Base-by-base conservation (phyloP, 2,329 filamentous ascomycete species). In the Aspergillus felis region DNA sequence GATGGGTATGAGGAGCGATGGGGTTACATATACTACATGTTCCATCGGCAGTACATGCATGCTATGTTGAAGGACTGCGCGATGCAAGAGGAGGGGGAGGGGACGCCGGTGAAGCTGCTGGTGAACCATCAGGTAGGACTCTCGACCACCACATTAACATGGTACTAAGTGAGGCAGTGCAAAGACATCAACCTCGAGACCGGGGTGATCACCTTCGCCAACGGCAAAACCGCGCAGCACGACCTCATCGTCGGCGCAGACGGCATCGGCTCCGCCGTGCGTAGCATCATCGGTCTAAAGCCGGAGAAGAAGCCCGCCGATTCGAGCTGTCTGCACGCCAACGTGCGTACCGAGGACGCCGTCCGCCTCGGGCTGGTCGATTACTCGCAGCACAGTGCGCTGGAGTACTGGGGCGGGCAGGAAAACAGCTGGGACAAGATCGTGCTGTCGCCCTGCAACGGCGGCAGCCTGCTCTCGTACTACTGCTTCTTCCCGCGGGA, bases 311-410 rank as follows among this genome's bases (percentile, higher is more conserved):
- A 78, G n/a, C 81, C 85, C 0, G 79, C 86, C 0, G 81, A 83
- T 4, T 82, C 81, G 2, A 84, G 80, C 71, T 89, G 87, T 64
- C 75, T 88, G 0, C 87, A 88, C 68, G 80, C 83, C 59, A 89
- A 88, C 66, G 84, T 89, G 55, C 79, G 89, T 60, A 94, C 91
- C 0, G 91, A 95, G 66, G 91, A 96, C 75, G 90, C 91, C 1
- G 76, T 95, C 20, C 90, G 89, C 76, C 84, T 94, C 68, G 90
- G 87, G 0, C 72, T 95, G 70, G 79, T 84, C 32, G 84, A 89
- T 68, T 88, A 87, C 71, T 84, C 84, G 0, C 66, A 79, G 35
- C 70, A 89, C 72, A 76, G 70, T 27, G 86, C 86, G 0, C 76
- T 90, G 0, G 84, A 90, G 70, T 89, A 88, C 76, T 89, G 87